Evolutionary conservation across 1,284 basidiomycete species (phyloP).

Genomic region (Heterobasidion occidentale): DNA sequence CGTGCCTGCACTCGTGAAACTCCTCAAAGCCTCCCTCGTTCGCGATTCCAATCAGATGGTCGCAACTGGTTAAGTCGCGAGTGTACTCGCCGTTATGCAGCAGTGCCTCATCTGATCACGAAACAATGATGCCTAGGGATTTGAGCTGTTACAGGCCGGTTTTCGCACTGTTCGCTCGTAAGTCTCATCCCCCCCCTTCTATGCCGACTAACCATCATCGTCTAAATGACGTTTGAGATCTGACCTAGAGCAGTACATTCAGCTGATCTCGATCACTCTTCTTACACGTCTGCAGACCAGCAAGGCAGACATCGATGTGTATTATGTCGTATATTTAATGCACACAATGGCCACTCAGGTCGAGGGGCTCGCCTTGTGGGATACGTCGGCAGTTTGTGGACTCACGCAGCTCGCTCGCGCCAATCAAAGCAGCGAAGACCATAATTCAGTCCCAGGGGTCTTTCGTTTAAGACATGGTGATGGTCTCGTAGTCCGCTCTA

Average conservation of each 20-base stretch:
- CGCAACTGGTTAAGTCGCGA: constrained; percentile 66
- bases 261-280: constrained; percentile 74
- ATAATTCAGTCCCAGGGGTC: too few species aligned
- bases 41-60: constrained; percentile 69
- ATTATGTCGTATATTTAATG: constrained; percentile 76
- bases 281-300: constrained; percentile 82
- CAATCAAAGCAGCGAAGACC: constrained; percentile 23
- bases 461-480: too few species aligned
- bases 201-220: neutral
- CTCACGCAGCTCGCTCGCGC: constrained; percentile 25
- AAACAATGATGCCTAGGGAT: constrained; percentile 85
- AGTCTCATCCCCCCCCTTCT: constrained; percentile 25
- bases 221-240: constrained; percentile 30
- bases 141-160: constrained; percentile 84
- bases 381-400: constrained; percentile 44
- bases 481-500: too few species aligned
- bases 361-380: constrained; percentile 59
- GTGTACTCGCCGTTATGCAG: constrained; percentile 87
- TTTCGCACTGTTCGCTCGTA: constrained; percentile 70
- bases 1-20: constrained; percentile 87
- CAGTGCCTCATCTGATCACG: constrained; percentile 85
- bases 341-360: constrained; percentile 71
- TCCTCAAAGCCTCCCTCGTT: constrained; percentile 80
- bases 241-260: constrained; percentile 68
- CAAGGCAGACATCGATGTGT: constrained; percentile 87